phyloP scores from a whole-genome alignment of 1,284 basidiomycete species.

The Puccinia coronata region DNA sequence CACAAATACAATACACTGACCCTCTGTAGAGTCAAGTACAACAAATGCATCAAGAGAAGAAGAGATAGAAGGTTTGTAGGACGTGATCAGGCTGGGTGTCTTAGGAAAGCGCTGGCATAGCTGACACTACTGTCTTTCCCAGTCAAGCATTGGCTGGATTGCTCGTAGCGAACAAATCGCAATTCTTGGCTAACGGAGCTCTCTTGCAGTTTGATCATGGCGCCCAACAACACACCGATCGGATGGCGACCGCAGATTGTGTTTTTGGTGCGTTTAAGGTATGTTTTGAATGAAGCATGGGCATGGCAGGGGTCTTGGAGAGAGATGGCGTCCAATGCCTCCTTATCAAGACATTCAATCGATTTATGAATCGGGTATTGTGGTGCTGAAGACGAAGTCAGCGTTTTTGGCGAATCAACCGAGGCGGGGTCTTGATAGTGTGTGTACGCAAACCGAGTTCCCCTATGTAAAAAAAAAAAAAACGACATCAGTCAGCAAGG shows the following conservation, averaged over 20 bases:
- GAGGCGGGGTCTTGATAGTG: constrained; percentile 75
- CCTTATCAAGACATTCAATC: constrained; percentile 73
- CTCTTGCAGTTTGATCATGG: constrained; percentile 68
- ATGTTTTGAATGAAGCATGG: constrained; percentile 66
- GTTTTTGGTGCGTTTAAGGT: constrained; percentile 81
- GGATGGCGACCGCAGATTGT: constrained; percentile 96
- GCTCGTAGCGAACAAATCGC: constrained; percentile 82
- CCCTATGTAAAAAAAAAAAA: constrained; percentile 65
- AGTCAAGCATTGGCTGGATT: constrained; percentile 75
- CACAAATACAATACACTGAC: neutral
- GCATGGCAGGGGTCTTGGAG: constrained; percentile 62
- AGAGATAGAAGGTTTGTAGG: neutral
- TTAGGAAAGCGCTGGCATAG: constrained; percentile 83
- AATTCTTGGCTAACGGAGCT: constrained; percentile 55
- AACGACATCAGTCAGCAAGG: constrained; percentile 17
- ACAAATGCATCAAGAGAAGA: neutral
- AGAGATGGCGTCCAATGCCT: constrained; percentile 71
- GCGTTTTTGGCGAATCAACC: constrained; percentile 60
- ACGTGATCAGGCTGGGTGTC: constrained; percentile 10
- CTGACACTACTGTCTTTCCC: constrained; percentile 84
- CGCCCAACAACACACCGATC: constrained; percentile 84
- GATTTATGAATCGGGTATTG: constrained; percentile 62
- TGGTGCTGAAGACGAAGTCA: constrained; percentile 64
- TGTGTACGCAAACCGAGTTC: constrained; percentile 83
- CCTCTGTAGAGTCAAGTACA: neutral